phyloP scores from a whole-genome alignment of 352 stramenopile genomes.

The Elongisporangium prolatum region DNA sequence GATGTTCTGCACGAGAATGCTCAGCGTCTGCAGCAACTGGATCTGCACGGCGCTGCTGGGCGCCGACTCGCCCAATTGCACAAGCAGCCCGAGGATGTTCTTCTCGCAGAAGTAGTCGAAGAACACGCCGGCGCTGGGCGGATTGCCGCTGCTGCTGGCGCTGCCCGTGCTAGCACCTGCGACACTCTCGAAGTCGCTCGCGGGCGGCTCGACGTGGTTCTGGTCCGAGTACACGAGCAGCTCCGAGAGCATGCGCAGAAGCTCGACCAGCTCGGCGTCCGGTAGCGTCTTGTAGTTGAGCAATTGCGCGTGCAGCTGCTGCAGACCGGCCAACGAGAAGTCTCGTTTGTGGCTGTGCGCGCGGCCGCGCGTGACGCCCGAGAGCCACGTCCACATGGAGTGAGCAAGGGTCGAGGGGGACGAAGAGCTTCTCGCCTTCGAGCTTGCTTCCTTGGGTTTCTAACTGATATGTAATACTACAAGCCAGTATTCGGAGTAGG shows the following conservation, averaged over 20 bases:
- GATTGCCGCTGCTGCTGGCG: conserved; percentile 1
- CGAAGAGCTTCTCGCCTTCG: background rate
- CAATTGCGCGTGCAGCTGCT: conserved; percentile 71
- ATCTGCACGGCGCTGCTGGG: conserved; percentile 78
- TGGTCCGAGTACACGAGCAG: conserved; percentile 89
- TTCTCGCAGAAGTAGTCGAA: conserved; percentile 98
- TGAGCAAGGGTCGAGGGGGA: background rate
- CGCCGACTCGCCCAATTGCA: conserved; percentile 69
- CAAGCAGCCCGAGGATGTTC: conserved; percentile 90
- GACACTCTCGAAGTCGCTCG: conserved; percentile 10
- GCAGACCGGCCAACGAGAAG: conserved; percentile 70
- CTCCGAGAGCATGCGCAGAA: conserved; percentile 75
- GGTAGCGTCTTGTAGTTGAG: conserved; percentile 45
- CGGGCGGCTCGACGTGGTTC: conserved; percentile 31
- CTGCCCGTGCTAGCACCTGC: conserved; percentile 1
- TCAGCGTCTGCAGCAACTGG: conserved; percentile 91
- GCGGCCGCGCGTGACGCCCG: conserved; percentile 13
- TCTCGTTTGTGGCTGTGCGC: conserved; percentile 23
- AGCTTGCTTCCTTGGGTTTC: background rate
- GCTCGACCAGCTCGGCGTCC: conserved; percentile 74
- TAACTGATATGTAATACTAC: too few species aligned
- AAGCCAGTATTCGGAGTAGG: too few species aligned
- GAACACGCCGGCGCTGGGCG: conserved; percentile 50
- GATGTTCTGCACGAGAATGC: conserved; percentile 90
- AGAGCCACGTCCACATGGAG: conserved; percentile 41